phyloP scores from a whole-genome alignment of 2,329 filamentous ascomycete species.

The Bipolaris bicolor region DNA sequence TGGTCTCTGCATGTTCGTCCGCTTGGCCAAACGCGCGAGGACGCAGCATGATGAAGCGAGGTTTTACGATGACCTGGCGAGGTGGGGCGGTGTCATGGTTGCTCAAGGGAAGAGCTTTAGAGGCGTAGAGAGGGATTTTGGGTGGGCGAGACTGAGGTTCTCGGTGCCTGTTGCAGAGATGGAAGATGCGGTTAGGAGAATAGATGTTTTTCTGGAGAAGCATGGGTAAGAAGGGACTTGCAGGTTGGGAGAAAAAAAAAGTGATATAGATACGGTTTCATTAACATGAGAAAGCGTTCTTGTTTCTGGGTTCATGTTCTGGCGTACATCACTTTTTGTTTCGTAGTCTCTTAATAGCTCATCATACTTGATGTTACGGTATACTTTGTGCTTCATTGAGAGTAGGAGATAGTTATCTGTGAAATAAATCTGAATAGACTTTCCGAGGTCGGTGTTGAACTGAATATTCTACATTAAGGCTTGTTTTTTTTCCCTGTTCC shows the following conservation, averaged over 20 bases:
- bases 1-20: slow-evolving; percentile 39
- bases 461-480: background rate
- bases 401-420: too few relatives aligned
- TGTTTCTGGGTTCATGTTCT: background rate
- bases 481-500: background rate
- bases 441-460: background rate
- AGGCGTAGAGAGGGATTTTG: slow-evolving; percentile 37
- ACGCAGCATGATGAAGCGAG: slow-evolving; percentile 25
- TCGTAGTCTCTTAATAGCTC: background rate
- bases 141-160: slow-evolving; percentile 40
- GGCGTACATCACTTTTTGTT: background rate
- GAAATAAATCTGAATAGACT: background rate
- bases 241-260: background rate
- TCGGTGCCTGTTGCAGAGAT: slow-evolving; percentile 27
- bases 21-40: slow-evolving; percentile 22
- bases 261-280: background rate
- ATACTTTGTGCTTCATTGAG: too few relatives aligned
- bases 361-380: too few relatives aligned
- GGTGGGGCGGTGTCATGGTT: slow-evolving; percentile 18
- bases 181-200: background rate
- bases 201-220: slow-evolving; percentile 14
- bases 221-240: background rate
- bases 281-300: background rate
- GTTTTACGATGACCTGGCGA: slow-evolving; percentile 27
- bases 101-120: slow-evolving; percentile 26